A percentile compares a stretch with the other conserved stretches of the same genome.
These are phyloP conservation scores for Arctostaphylos glauca DNA, from an alignment of 148 eudicot species.

Conservation along the genomic window DNA sequence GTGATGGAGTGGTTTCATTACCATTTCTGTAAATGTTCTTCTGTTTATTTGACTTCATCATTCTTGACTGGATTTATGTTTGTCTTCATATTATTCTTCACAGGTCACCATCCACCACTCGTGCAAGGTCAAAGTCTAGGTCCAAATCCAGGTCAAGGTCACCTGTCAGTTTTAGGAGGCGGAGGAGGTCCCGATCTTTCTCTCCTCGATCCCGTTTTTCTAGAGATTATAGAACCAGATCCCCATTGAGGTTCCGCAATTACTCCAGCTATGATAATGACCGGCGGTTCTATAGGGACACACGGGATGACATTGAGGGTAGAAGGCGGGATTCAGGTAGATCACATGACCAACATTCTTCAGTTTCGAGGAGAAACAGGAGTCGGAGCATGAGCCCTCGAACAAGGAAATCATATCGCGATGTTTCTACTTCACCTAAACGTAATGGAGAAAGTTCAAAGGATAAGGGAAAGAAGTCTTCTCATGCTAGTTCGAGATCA, in stretches of 20 bases:
- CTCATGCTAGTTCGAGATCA: constrained; percentile 52
- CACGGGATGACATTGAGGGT: constrained; percentile 48
- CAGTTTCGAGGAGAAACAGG: constrained; percentile 63
- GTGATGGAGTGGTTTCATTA: neutral
- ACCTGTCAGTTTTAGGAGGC: constrained; percentile 40
- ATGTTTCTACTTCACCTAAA: constrained; percentile 58
- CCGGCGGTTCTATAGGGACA: constrained; percentile 46
- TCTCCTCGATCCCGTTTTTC: constrained; percentile 60
- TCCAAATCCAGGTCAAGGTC: constrained; percentile 57
- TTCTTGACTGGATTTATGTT: neutral
- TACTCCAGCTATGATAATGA: constrained; percentile 68
- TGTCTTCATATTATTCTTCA: constrained; percentile 7
- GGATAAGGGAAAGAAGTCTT: constrained; percentile 34
- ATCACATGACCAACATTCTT: constrained; percentile 49
- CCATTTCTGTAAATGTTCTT: neutral
- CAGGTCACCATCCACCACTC: constrained; percentile 66
- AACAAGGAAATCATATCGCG: constrained; percentile 55
- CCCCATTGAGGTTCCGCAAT: constrained; percentile 71
- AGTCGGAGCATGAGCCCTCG: constrained; percentile 78
- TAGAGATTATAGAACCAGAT: constrained; percentile 64
- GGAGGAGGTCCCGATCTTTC: constrained; percentile 61
- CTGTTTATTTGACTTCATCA: neutral
- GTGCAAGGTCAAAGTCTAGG: constrained; percentile 50
- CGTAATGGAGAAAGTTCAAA: constrained; percentile 46
- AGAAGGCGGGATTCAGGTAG: constrained; percentile 57